These are phyloP conservation scores for Dicorynia guianensis DNA, from an alignment of 306 rosid genomes.

Conservation along the genomic window DNA sequence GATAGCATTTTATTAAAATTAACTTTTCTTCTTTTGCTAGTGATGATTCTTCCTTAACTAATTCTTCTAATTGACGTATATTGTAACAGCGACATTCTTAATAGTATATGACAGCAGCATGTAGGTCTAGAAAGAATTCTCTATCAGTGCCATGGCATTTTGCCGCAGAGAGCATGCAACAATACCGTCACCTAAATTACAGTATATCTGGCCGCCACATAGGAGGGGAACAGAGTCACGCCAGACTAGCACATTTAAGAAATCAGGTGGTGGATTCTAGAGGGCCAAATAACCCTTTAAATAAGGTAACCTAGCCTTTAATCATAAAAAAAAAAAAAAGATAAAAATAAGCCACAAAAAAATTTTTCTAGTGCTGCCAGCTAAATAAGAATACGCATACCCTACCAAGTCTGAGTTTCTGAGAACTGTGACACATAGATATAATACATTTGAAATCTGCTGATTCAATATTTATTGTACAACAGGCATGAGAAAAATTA, in stretches of 20 bases:
- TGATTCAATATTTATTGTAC: background rate
- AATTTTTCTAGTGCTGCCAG: background rate
- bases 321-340: background rate
- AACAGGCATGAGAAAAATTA: background rate
- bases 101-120: background rate
- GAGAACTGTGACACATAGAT: background rate
- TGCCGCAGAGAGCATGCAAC: background rate
- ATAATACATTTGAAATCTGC: constrained; percentile 3
- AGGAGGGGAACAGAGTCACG: background rate
- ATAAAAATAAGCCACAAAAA: background rate
- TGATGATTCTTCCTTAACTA: background rate
- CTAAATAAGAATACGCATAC: background rate
- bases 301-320: background rate
- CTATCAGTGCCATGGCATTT: background rate
- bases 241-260: background rate
- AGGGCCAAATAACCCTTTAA: background rate
- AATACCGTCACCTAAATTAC: background rate
- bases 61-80: background rate
- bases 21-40: background rate
- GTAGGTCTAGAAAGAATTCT: background rate
- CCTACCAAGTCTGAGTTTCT: background rate
- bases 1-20: background rate
- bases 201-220: background rate
- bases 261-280: background rate
- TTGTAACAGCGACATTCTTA: background rate